These are phyloP conservation scores for Xylaria intraflava DNA, from an alignment of 495 filamentous ascomycete species.

Conservation along the genomic window DNA sequence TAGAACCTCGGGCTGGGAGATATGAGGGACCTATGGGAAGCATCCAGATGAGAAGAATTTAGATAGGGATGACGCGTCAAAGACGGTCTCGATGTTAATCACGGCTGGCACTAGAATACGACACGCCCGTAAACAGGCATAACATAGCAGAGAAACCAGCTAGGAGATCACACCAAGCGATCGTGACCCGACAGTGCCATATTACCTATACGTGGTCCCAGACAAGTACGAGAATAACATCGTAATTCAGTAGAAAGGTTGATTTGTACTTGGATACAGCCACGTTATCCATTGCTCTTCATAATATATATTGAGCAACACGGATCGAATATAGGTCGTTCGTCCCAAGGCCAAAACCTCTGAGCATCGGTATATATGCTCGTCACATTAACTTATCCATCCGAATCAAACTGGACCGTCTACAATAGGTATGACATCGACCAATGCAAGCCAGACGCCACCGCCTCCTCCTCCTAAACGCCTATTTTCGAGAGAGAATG, in stretches of 20 bases:
- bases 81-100: no score
- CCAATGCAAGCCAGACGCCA: constrained; percentile 6
- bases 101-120: no score
- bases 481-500: not conserved
- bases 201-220: no score
- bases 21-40: no score
- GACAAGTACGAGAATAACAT: no score
- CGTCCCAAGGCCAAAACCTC: not conserved
- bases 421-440: constrained; percentile 9
- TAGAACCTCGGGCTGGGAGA: no score
- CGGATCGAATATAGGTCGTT: not conserved
- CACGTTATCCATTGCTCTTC: not conserved
- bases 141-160: no score
- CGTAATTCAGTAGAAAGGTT: not conserved
- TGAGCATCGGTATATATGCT: constrained; percentile 7
- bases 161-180: no score
- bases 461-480: not conserved
- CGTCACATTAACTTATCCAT: constrained; percentile 23
- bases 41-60: no score
- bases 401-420: constrained; percentile 14
- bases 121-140: no score
- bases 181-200: no score
- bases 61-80: no score
- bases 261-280: not conserved
- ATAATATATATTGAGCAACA: not conserved